These are phyloP conservation scores for Tulasnella sp. DNA, from an alignment of 768 basidiomycete genomes.

Conservation along the genomic window DNA sequence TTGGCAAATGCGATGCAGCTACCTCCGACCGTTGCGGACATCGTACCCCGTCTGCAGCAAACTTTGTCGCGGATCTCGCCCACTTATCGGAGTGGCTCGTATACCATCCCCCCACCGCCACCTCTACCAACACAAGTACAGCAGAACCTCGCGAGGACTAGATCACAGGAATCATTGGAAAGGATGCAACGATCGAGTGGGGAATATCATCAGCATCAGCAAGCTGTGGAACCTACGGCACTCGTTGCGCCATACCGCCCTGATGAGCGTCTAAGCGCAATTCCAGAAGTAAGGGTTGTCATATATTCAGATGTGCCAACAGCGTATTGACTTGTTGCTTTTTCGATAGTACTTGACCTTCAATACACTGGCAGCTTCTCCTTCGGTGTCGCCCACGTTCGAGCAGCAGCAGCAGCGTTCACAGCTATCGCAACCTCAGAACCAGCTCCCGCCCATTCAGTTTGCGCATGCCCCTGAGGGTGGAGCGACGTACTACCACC, in stretches of 20 bases:
- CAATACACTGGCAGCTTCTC: constrained; percentile 18
- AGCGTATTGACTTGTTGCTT: neutral
- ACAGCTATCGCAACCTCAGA: neutral
- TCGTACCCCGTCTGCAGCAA: neutral
- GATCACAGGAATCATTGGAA: neutral
- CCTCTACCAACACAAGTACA: neutral
- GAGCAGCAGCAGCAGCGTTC: neutral
- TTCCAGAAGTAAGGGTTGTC: constrained; percentile 14
- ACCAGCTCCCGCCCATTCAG: neutral
- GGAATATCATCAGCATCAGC: neutral
- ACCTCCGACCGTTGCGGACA: too few relatives aligned
- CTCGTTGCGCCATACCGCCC: constrained; percentile 4
- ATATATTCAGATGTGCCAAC: neutral
- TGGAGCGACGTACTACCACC: neutral
- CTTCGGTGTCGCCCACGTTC: neutral
- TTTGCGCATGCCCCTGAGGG: neutral
- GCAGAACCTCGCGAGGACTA: neutral
- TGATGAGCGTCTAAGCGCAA: neutral
- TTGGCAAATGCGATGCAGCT: neutral
- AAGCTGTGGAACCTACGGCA: neutral
- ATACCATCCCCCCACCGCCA: neutral
- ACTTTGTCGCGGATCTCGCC: neutral
- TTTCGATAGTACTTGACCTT: constrained; percentile 18
- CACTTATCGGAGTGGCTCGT: too few relatives aligned
- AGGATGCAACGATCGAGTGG: neutral